Percentiles rank a stretch among this genome's conserved stretches.
Evolutionary conservation across 495 filamentous ascomycete species (phyloP).

Genomic region (Podospora anserina): DNA sequence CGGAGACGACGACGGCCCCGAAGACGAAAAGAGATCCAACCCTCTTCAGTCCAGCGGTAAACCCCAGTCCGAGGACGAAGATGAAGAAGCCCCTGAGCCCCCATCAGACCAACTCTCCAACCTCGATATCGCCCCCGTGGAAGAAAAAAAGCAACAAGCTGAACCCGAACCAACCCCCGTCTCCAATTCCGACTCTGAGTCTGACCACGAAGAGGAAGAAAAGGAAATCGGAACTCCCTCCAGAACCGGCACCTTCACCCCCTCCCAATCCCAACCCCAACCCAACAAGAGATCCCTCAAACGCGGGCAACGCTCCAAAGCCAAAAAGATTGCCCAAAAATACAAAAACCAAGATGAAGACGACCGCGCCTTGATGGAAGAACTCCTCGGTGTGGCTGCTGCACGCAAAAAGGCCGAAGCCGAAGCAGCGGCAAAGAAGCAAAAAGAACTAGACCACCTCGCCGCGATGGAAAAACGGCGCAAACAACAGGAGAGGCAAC

Average conservation of each 20-base stretch:
- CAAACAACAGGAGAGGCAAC: constrained; percentile 72
- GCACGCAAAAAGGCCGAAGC: constrained; percentile 51
- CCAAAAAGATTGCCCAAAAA: constrained; percentile 82
- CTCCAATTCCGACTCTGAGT: not conserved
- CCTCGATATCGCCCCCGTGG: constrained; percentile 24
- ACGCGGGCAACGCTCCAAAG: constrained; percentile 80
- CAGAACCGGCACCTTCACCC: constrained; percentile 11
- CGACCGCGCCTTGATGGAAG: constrained; percentile 78
- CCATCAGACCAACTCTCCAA: constrained; percentile 32
- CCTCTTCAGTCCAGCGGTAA: constrained; percentile 43
- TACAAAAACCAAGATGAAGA: constrained; percentile 95
- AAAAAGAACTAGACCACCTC: constrained; percentile 58
- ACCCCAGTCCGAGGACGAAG: constrained; percentile 14
- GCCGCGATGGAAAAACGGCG: constrained; percentile 67
- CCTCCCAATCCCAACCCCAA: constrained; percentile 6
- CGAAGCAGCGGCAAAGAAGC: constrained; percentile 49
- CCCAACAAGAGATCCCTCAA: constrained; percentile 45
- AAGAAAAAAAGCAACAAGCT: constrained; percentile 11
- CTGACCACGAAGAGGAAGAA: not conserved
- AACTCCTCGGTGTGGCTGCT: constrained; percentile 71
- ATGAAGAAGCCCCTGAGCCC: constrained; percentile 7
- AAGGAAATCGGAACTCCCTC: not conserved
- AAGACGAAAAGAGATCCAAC: constrained; percentile 38
- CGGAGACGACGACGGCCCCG: constrained; percentile 34
- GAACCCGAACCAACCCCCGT: constrained; percentile 22